Evolutionary conservation across 768 basidiomycete genomes (phyloP), one percentile per base, ranked within the genome.

Genomic region (Boletus rubroflammeus): DNA sequence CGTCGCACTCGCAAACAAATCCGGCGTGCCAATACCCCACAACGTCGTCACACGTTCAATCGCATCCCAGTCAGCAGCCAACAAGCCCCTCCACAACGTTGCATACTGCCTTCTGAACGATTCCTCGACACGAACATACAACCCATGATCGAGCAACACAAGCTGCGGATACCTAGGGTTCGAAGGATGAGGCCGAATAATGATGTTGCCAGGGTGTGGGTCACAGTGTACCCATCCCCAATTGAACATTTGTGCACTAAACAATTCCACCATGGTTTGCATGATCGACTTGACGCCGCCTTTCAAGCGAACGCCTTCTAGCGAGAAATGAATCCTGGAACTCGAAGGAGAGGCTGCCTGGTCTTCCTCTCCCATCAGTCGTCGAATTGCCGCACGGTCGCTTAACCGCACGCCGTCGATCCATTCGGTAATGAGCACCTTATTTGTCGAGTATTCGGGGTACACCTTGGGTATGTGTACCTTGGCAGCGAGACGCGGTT

Each of bases 201-300:
- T 82, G 55, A 95, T 80, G 69, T 96, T 92, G 10, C 89, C 88
- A 3, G 86, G 85, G 59, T 89, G 83, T 0, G 82, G 83, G 53
- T 85, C 83, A 64, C 92, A 92, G 68, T 91, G 86, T 4, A 93
- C 86, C 79, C 85, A 93, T 11, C 93, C 93, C 89, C 89, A 97
- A 54, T 81, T 80, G 68, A 97, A 98, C 71, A 94, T 94, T 75
- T 84, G 92, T 3, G 88, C 90, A 29, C 86, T 86, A 75, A 94
- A 94, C 2, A 93, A 76, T 56, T 91, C 86, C 35, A 93, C 84
- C 80, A 93, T 92, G 21, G 85, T 84, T 56, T 89, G 83, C 91
- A 97, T 93, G 52, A 90, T 77, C 31, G 78, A 72, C 48, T 75
- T 70, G 34, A 82, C 72, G 25, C 88, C 88, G 11, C 88, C 86